Evolutionary conservation across 371 early-diverging fungal species (phyloP), one percentile per base, ranked within the genome.

Genomic region (Cokeromyces recurvatus): DNA sequence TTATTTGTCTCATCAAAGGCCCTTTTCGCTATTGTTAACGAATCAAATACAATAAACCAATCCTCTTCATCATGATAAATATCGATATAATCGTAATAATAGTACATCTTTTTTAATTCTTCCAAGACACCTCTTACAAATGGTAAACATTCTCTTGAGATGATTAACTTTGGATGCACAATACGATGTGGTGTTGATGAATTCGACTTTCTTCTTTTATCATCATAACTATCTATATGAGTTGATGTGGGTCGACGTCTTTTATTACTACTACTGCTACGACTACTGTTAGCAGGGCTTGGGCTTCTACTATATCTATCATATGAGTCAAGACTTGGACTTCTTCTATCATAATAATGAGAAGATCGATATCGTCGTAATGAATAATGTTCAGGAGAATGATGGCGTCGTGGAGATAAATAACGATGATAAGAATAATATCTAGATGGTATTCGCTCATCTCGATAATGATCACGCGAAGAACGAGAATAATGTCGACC

Each of bases 31-130:
- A 70, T 61, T n/a, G 61, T 66, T 6, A 68, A 24, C 6, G 81
- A 78, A 27, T 75, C 78, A 48, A 81, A 81, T 1, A 76, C 71
- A 17, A 78, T 68, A 36, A 70, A 65, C 81, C 81, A 81, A 39
- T 77, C 68, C n/a, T 74, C 71, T 9, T 69, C 74, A 54, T 81
- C 76, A 15, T 76, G 71, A 34, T 70, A 74, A 22, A 77, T 64
- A 62, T 74, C 74, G 22, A 70, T 47, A 32, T 47, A 71, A 23
- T 64, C 54, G 32, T 58, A 66, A 32, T 66, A 55, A 46, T 68
- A 62, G 53, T 62, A 70, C 17, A 58, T 29, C 29, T 72, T 62
- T 31, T 59, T 59, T 16, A 74, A 44, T 34, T 72, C 74, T 36
- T 76, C 79, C 10, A 81, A 46, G 1, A 71, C 65, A 22, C 74